Conservation (phyloP, 1,139 yeast species). For the Pichia sp. region DNA sequence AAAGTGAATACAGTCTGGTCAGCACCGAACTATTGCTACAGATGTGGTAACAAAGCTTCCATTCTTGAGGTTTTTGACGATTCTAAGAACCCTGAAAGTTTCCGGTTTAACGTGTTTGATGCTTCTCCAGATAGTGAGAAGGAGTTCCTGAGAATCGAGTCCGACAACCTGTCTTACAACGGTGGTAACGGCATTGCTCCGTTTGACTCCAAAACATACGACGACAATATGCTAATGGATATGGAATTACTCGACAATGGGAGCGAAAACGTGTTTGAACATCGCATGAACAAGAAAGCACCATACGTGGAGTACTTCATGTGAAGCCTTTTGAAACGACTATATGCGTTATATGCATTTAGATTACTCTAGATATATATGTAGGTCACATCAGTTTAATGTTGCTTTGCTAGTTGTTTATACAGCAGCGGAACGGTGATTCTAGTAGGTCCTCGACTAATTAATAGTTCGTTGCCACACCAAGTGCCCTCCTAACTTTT, state of each 20-base stretch:
- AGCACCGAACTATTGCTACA: slow-evolving; percentile 94
- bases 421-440: too few species aligned
- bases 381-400: too few species aligned
- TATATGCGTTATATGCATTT: background rate
- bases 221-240: too few species aligned
- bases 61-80: slow-evolving; percentile 61
- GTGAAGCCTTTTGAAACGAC: slow-evolving; percentile 24
- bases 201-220: too few species aligned
- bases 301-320: slow-evolving; percentile 65
- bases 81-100: slow-evolving; percentile 36
- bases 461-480: too few species aligned
- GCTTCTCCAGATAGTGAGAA: slow-evolving; percentile 84
- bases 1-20: slow-evolving; percentile 95
- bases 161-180: too few species aligned
- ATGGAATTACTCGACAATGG: too few species aligned
- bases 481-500: background rate
- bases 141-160: slow-evolving; percentile 24
- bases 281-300: slow-evolving; percentile 26
- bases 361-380: background rate
- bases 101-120: slow-evolving; percentile 81
- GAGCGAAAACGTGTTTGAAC: slow-evolving; percentile 3
- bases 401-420: background rate
- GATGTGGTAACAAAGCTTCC: slow-evolving; percentile 96
- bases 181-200: too few species aligned
- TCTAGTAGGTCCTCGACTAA: too few species aligned